phyloP scores from a whole-genome alignment of 2,329 filamentous ascomycete species.

The Bipolaris bicolor region DNA sequence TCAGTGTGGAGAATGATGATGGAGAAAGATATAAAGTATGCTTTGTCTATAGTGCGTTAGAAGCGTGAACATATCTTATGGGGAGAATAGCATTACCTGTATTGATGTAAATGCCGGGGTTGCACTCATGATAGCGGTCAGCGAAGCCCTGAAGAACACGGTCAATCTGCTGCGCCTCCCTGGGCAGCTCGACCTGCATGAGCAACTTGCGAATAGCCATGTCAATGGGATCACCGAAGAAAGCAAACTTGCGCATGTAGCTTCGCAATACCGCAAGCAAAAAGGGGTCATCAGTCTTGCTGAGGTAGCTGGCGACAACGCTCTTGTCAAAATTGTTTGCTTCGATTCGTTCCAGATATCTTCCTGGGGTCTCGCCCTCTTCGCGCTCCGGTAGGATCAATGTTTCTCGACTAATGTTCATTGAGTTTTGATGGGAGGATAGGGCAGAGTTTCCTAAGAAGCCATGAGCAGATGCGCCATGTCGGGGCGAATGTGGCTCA shows the following conservation, averaged over 20 bases:
- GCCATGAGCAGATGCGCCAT: constrained; percentile 65
- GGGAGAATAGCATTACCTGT: constrained; percentile 58
- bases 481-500: constrained; percentile 66
- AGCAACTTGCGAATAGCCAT: constrained; percentile 95
- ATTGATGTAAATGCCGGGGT: constrained; percentile 89
- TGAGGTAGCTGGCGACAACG: constrained; percentile 82
- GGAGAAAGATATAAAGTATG: constrained; percentile 98
- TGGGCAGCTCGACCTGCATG: constrained; percentile 95
- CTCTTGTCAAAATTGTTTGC: constrained; percentile 77
- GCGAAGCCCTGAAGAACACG: constrained; percentile 92
- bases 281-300: constrained; percentile 85
- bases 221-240: constrained; percentile 96
- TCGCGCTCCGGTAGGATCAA: constrained; percentile 75
- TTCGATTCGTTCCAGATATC: constrained; percentile 84
- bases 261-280: constrained; percentile 83
- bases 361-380: constrained; percentile 88
- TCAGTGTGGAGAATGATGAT: constrained; percentile 96
- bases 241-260: constrained; percentile 93
- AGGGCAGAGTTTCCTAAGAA: constrained; percentile 73
- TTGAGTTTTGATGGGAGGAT: constrained; percentile 80
- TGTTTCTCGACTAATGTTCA: constrained; percentile 76
- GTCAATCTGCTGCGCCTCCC: constrained; percentile 98
- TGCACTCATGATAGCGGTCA: constrained; percentile 97
- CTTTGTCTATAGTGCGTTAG: constrained; percentile 68
- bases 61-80: not conserved